Conservation (phyloP, 2,329 filamentous ascomycete genomes). For the Fusarium haematococcum region DNA sequence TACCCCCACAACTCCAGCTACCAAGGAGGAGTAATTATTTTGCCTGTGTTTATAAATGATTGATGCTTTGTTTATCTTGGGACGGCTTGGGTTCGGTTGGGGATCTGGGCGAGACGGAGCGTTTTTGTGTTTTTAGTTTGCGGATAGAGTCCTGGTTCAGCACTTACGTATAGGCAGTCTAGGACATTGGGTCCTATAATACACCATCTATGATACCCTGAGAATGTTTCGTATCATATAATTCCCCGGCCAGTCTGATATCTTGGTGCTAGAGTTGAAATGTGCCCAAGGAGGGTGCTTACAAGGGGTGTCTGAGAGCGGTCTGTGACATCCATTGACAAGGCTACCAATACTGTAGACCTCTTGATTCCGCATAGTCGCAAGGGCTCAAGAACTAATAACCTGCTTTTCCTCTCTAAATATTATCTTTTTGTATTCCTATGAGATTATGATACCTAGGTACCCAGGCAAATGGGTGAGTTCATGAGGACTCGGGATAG, state of each 20-base stretch:
- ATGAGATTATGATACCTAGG: neutral
- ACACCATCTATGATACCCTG: slow-evolving; percentile 48
- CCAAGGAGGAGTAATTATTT: slow-evolving; percentile 29
- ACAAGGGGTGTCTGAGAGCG: neutral
- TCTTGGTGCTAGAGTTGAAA: neutral
- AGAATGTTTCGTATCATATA: slow-evolving; percentile 3
- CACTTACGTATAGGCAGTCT: slow-evolving; percentile 34
- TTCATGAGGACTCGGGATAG: neutral
- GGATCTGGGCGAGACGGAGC: slow-evolving; percentile 21
- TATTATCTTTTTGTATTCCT: neutral
- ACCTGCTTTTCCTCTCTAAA: neutral
- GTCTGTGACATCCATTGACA: neutral
- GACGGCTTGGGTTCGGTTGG: slow-evolving; percentile 20
- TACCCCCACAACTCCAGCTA: slow-evolving; percentile 25
- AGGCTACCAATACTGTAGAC: neutral
- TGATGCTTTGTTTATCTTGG: slow-evolving; percentile 31
- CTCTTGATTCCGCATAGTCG: neutral
- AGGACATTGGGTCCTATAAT: slow-evolving; percentile 37
- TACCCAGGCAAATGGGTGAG: neutral
- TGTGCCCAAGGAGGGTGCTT: neutral
- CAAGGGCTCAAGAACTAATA: neutral
- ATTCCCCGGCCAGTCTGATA: neutral
- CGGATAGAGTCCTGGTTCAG: slow-evolving; percentile 38
- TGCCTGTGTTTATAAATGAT: slow-evolving; percentile 32
- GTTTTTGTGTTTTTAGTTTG: slow-evolving; percentile 32